A percentile compares a stretch with the other conserved stretches of the same genome.
These are phyloP conservation scores for Musa schizocarpa DNA, from an alignment of 176 grass and related monocot species.

Conservation along the genomic window DNA sequence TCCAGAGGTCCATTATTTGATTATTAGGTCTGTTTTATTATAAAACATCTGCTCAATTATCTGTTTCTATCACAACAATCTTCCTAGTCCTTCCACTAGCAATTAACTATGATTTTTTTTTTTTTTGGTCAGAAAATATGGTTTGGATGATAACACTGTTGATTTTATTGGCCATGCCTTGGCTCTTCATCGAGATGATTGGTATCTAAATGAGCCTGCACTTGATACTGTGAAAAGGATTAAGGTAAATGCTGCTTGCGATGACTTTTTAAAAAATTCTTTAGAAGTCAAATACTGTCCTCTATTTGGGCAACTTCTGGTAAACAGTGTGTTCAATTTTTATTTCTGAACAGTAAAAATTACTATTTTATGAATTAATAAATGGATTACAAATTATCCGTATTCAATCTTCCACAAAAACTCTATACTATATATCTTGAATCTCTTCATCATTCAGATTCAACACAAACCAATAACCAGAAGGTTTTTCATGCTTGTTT, in stretches of 20 bases:
- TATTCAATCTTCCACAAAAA: too few species aligned
- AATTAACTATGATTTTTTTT: not conserved
- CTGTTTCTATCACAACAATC: not conserved
- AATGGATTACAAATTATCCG: too few species aligned
- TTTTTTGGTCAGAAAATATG: conserved; percentile 52
- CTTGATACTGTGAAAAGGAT: conserved; percentile 86
- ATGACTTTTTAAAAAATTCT: not conserved
- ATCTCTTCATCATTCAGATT: too few species aligned
- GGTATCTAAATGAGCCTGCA: conserved; percentile 62
- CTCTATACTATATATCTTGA: too few species aligned
- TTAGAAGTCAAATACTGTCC: too few species aligned
- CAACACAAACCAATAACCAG: too few species aligned
- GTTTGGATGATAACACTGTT: conserved; percentile 67
- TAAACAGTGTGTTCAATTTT: too few species aligned
- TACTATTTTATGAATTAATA: too few species aligned
- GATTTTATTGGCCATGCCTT: conserved; percentile 80
- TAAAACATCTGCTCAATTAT: not conserved
- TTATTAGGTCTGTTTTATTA: not conserved
- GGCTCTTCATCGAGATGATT: conserved; percentile 79
- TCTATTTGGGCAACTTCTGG: too few species aligned
- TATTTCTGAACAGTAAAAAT: too few species aligned
- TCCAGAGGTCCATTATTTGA: not conserved
- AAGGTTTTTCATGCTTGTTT: too few species aligned
- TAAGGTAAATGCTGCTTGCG: conserved; percentile 43
- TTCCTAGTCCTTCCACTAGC: not conserved